phyloP scores from a whole-genome alignment of 2,329 filamentous ascomycete genomes.

The Cercospora beticola region DNA sequence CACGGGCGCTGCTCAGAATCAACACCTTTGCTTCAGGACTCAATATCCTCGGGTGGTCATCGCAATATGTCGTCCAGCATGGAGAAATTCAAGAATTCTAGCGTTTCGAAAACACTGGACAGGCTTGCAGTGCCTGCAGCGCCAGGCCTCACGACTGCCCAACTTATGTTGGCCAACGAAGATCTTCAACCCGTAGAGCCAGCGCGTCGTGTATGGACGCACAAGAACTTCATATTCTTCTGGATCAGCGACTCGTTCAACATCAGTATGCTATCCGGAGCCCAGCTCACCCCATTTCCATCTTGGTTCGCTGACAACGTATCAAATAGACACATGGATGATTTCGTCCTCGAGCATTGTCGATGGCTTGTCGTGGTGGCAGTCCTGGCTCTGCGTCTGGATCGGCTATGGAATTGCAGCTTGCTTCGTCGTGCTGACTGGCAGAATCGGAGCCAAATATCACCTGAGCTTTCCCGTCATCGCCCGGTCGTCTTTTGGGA shows the following conservation, averaged over 20 bases:
- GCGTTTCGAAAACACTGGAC: conserved; percentile 42
- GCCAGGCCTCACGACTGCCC: conserved; percentile 71
- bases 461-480: conserved; percentile 19
- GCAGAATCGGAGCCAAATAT: conserved; percentile 13
- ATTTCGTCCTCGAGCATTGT: conserved; percentile 83
- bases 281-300: conserved; percentile 12
- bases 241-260: conserved; percentile 86
- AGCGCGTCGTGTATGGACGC: conserved; percentile 75
- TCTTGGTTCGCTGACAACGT: not conserved
- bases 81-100: conserved; percentile 44
- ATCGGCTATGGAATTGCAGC: conserved; percentile 15
- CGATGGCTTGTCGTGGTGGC: conserved; percentile 54
- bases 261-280: conserved; percentile 48
- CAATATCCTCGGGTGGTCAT: not conserved
- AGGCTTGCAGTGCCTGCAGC: conserved; percentile 74
- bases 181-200: conserved; percentile 64
- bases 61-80: conserved; percentile 32
- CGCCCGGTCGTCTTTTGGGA: conserved; percentile 13
- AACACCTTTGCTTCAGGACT: conserved; percentile 16
- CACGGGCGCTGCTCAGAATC: conserved; percentile 5
- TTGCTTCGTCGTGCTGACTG: conserved; percentile 13
- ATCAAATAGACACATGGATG: conserved; percentile 56
- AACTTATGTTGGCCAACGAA: conserved; percentile 84
- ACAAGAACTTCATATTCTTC: conserved; percentile 82
- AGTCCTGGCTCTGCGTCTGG: conserved; percentile 16